Base-by-base conservation (phyloP, 2,329 filamentous ascomycete species). In the Ciborinia camelliae region DNA sequence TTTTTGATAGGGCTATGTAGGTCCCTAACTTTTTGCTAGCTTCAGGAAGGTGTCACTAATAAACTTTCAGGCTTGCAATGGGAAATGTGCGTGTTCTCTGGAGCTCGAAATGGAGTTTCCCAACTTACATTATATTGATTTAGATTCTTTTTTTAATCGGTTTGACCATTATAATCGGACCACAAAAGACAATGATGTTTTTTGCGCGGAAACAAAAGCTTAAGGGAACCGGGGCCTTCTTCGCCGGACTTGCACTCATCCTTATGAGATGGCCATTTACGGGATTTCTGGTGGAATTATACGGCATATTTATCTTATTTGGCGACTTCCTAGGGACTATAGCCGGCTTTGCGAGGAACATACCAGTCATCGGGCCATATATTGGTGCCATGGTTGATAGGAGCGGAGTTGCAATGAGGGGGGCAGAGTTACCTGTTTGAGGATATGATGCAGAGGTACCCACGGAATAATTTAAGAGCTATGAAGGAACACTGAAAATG, bases 71-170 rank as follows among this genome's bases (percentile, higher is more conserved):
- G 87, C 87, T 99, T 64, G 94, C 94, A 71, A 98, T 98, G 95
- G 95, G 95, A 80, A 98, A 98, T 65, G 73, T 74, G 55, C 43
- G 53, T 67, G 41, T 28, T 41, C 55, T 54, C 37, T 26, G 18
- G 35, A 39, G 15, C 48, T 43, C 12, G 55, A 26, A 48, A 41
- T 41, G 76, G 51, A 30, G 43, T 52, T 90, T 94, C 84, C 32
- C 18, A 32, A 18, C 62, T 59, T 32, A 61, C 37, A 53, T 35
- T 50, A 37, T 37, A 51, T 54, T 64, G 55, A 68, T 68, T 67
- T 73, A 96, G 92, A 96, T 99, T 77, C 92, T 99, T 77, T 98
- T 99, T 83, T 86, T 99, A 63, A 91, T 97, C 80, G 95, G 95
- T 77, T 86, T 99, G 32, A 96, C 93, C 37, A 90, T 98, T 66